Conservation (phyloP, 352 stramenopile genomes). For the Pythium periplocum region DNA sequence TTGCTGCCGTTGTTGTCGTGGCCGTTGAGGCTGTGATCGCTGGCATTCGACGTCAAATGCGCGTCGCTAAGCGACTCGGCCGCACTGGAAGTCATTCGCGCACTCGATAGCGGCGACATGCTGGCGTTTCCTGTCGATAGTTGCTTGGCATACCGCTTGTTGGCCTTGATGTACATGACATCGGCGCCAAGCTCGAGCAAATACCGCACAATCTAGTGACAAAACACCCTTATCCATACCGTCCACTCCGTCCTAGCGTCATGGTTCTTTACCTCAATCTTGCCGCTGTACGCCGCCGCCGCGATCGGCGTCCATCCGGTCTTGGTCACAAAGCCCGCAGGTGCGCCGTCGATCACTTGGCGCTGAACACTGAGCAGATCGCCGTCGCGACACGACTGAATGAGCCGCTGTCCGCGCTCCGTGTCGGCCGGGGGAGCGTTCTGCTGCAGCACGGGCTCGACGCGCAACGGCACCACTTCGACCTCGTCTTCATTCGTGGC, state of each 20-base stretch:
- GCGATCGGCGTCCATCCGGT: constrained; percentile 69
- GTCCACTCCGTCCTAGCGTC: too few species aligned
- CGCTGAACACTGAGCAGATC: constrained; percentile 29
- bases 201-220: constrained; percentile 44
- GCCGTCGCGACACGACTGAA: constrained; percentile 55
- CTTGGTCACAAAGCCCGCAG: constrained; percentile 69
- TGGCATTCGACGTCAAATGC: too few species aligned
- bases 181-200: constrained; percentile 67
- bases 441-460: constrained; percentile 53
- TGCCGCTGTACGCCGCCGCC: constrained; percentile 58
- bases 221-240: too few species aligned
- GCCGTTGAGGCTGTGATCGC: neutral
- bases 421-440: constrained; percentile 42
- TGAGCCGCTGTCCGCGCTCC: constrained; percentile 48
- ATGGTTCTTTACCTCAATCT: constrained; percentile 35
- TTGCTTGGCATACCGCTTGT: constrained; percentile 9
- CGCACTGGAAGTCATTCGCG: too few species aligned
- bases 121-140: too few species aligned
- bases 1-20: constrained; percentile 2
- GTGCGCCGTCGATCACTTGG: constrained; percentile 38
- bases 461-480: constrained; percentile 49
- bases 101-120: too few species aligned
- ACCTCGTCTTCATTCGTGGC: constrained; percentile 14
- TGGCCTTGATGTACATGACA: constrained; percentile 57
- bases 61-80: too few species aligned